A percentile compares a stretch with the other conserved stretches of the same genome.
Evolutionary conservation across 169 alveolate genomes (phyloP).

Genomic region (Cystoisospora suis): DNA sequence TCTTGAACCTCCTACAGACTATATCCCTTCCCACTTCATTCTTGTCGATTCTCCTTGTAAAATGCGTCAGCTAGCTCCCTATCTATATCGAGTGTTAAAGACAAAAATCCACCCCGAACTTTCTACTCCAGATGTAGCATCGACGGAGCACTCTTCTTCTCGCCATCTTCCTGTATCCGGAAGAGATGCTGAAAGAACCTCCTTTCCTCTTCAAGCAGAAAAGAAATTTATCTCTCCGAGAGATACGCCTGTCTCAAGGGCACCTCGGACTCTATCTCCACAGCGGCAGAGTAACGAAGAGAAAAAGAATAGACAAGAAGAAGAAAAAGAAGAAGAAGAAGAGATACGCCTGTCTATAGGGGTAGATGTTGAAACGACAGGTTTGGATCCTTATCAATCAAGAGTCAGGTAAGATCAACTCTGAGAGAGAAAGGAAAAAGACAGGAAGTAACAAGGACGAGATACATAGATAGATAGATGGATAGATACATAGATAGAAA

Average conservation of each 20-base stretch:
- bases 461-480: neutral
- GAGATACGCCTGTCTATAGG: constrained; percentile 25
- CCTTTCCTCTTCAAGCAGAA: too few species aligned
- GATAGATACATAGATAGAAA: neutral
- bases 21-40: neutral
- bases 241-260: neutral
- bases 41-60: neutral
- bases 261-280: neutral
- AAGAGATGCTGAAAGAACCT: too few species aligned
- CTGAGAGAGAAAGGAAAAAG: neutral
- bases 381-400: constrained; percentile 78
- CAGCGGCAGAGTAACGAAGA: neutral
- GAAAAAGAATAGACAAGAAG: neutral
- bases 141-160: too few species aligned
- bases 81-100: neutral
- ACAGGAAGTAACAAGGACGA: too few species aligned
- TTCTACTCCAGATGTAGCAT: too few species aligned
- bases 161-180: too few species aligned
- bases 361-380: constrained; percentile 85
- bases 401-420: constrained; percentile 73
- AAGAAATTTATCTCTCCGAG: too few species aligned
- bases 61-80: constrained; percentile 6
- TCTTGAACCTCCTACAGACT: neutral
- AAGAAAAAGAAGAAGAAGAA: neutral
- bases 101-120: neutral